phyloP scores from a whole-genome alignment of 2,329 filamentous ascomycete genomes.

The Fusarium sp. region DNA sequence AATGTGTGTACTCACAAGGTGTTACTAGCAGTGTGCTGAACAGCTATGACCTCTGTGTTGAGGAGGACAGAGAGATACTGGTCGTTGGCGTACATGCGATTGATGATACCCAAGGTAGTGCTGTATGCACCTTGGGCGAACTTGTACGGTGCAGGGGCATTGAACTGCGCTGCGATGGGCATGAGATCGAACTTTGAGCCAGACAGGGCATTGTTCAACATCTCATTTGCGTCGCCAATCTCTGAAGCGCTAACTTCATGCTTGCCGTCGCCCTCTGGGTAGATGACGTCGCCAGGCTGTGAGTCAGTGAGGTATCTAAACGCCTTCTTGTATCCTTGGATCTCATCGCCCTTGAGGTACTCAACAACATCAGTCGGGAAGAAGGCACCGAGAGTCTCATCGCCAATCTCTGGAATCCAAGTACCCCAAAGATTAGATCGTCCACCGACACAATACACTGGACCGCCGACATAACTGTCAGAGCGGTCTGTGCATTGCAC shows the following conservation, averaged over 20 bases:
- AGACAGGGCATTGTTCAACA: not conserved
- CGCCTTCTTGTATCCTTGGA: not conserved
- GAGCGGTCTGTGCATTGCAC: slow-evolving; percentile 24
- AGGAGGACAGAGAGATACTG: slow-evolving; percentile 24
- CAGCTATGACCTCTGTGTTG: slow-evolving; percentile 26
- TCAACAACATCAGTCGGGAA: not conserved
- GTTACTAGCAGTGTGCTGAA: not conserved
- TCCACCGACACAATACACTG: slow-evolving; percentile 29
- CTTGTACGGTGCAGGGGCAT: slow-evolving; percentile 25
- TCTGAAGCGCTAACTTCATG: slow-evolving; percentile 10
- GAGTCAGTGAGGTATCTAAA: slow-evolving; percentile 25
- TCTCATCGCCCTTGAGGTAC: not conserved
- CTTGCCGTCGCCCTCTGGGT: slow-evolving; percentile 5
- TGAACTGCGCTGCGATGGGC: slow-evolving; percentile 33
- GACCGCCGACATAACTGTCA: slow-evolving; percentile 30
- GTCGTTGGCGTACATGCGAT: slow-evolving; percentile 36
- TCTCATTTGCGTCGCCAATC: not conserved
- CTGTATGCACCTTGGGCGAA: slow-evolving; percentile 31
- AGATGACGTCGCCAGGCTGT: slow-evolving; percentile 1
- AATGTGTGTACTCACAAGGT: not conserved
- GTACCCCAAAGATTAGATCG: slow-evolving; percentile 32
- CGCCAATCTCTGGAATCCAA: slow-evolving; percentile 24
- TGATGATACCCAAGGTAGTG: slow-evolving; percentile 27
- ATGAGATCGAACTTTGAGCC: slow-evolving; percentile 9
- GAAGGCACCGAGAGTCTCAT: not conserved